These are phyloP conservation scores for Xylaria curta DNA, from an alignment of 495 filamentous ascomycete species.

Conservation along the genomic window DNA sequence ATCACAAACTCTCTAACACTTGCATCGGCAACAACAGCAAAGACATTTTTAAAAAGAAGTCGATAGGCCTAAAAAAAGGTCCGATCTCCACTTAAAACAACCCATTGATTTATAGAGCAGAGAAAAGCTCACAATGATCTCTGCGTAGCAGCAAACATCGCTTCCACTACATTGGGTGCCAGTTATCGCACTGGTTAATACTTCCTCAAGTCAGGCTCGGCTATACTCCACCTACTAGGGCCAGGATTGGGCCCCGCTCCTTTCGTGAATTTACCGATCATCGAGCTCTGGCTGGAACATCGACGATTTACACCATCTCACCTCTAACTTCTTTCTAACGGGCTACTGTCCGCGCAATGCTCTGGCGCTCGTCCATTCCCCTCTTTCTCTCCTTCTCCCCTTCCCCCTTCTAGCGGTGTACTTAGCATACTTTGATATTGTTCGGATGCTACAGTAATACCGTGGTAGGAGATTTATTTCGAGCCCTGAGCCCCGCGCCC, in stretches of 20 bases:
- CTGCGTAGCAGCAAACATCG: background rate
- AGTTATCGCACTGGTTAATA: background rate
- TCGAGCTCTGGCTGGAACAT: slow-evolving; percentile 38
- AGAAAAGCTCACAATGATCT: too few relatives aligned
- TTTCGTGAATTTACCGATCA: slow-evolving; percentile 33
- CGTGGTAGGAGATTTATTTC: background rate
- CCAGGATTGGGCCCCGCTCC: slow-evolving; percentile 1
- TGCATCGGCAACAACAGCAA: background rate
- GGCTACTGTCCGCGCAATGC: background rate
- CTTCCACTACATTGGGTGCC: background rate
- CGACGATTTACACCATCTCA: slow-evolving; percentile 31
- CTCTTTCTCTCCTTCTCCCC: background rate
- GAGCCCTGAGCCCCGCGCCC: background rate
- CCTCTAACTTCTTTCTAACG: background rate
- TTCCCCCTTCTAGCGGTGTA: slow-evolving; percentile 15
- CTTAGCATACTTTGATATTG: background rate
- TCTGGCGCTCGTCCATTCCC: background rate
- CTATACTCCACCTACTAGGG: slow-evolving; percentile 1
- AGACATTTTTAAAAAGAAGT: background rate
- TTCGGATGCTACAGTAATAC: background rate
- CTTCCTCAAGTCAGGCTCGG: background rate
- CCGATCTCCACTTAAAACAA: too few relatives aligned
- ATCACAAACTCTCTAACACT: background rate
- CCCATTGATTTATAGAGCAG: background rate
- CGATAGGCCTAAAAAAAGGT: too few relatives aligned